Percentiles rank a stretch among this genome's conserved stretches.
These are phyloP conservation scores for Micractinium conductrix DNA, from an alignment of 139 green algal genomes.

Conservation along the genomic window DNA sequence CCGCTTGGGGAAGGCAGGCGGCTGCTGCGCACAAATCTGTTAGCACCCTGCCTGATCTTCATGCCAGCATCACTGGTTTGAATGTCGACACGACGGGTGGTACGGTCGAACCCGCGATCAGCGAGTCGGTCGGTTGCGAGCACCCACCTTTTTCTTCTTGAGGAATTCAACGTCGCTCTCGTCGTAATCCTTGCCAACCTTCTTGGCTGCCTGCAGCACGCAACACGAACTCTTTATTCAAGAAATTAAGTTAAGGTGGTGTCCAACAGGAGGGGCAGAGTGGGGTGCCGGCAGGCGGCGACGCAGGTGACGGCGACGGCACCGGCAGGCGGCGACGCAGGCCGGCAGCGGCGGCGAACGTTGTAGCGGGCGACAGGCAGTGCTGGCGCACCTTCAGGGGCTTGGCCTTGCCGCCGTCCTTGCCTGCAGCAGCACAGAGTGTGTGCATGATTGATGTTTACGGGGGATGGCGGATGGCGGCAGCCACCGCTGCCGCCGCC, in stretches of 20 bases:
- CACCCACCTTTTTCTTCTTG: slow-evolving; percentile 51
- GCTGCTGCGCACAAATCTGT: too few relatives aligned
- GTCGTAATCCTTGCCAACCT: slow-evolving; percentile 37
- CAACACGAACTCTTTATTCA: too few relatives aligned
- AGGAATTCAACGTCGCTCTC: slow-evolving; percentile 49
- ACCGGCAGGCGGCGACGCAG: not conserved
- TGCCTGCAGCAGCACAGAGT: slow-evolving; percentile 20
- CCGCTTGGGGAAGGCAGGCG: too few relatives aligned
- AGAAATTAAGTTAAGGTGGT: not conserved
- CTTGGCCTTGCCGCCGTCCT: slow-evolving; percentile 49
- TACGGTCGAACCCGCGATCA: too few relatives aligned
- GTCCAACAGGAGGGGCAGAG: not conserved
- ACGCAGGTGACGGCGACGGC: not conserved
- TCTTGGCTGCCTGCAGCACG: slow-evolving; percentile 29
- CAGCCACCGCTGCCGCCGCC: not conserved
- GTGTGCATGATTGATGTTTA: not conserved
- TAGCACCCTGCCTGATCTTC: too few relatives aligned
- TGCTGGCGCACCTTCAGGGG: slow-evolving; percentile 29
- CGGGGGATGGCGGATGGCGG: too few relatives aligned
- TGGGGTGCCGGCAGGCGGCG: not conserved
- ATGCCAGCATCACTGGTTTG: too few relatives aligned
- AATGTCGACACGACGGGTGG: too few relatives aligned
- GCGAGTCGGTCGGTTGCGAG: too few relatives aligned
- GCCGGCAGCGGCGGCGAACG: not conserved
- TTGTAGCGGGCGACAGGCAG: not conserved